A percentile compares a stretch with the other conserved stretches of the same genome.
Conservation (phyloP, 75 land plant species). For the Selaginella moellendorffii region DNA sequence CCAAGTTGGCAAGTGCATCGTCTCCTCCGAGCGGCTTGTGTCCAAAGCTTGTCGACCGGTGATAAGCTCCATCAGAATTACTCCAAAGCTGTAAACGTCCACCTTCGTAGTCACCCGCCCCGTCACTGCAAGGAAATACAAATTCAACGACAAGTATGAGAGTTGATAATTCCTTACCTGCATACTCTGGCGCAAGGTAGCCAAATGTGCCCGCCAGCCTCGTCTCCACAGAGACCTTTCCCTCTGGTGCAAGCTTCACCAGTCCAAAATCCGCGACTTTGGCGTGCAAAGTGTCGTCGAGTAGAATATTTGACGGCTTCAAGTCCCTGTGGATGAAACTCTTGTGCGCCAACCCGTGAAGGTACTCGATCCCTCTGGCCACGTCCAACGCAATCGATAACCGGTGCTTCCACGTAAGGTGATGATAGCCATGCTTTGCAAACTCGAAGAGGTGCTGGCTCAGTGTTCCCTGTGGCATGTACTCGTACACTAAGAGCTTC, state of each 20-base stretch:
- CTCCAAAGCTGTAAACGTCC: conserved; percentile 92
- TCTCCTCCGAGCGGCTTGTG: conserved; percentile 63
- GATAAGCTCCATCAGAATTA: conserved; percentile 85
- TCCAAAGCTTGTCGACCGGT: conserved; percentile 78
- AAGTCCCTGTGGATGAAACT: conserved; percentile 52
- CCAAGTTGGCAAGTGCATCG: conserved; percentile 81
- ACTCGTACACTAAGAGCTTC: conserved; percentile 82
- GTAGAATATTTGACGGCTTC: conserved; percentile 39
- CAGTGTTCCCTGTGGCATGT: conserved; percentile 87
- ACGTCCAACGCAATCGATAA: conserved; percentile 65
- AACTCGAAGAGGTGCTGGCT: conserved; percentile 78
- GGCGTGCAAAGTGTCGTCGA: conserved; percentile 42
- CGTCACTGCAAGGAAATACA: conserved; percentile 35
- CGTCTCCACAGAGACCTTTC: conserved; percentile 48
- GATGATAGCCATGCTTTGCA: conserved; percentile 42
- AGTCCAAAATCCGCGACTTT: conserved; percentile 83
- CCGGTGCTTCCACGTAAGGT: conserved; percentile 53
- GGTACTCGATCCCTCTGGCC: conserved; percentile 54
- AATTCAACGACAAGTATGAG: background rate
- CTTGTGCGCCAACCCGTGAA: conserved; percentile 39
- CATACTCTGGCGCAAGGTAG: conserved; percentile 78
- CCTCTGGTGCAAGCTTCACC: conserved; percentile 66
- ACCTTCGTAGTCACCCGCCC: conserved; percentile 87
- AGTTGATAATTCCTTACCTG: too few species aligned
- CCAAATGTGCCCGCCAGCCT: conserved; percentile 82